Conservation (phyloP, 2,329 filamentous ascomycete genomes). For the Aspergillus unguis region DNA sequence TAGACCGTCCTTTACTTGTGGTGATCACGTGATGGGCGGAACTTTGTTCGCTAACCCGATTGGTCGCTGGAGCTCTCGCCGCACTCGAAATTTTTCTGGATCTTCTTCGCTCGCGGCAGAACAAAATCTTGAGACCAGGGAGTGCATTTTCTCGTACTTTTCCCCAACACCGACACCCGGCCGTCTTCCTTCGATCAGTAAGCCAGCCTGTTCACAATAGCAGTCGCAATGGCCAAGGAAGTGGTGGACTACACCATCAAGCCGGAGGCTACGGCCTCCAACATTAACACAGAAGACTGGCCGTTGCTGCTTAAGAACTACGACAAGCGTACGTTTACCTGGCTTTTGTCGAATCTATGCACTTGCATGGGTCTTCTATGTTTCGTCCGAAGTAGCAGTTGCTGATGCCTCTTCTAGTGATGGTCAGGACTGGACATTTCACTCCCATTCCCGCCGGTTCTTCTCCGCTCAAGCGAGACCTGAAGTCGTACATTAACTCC, state of each 20-base stretch:
- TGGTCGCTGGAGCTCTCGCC: slow-evolving; percentile 19
- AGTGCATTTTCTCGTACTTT: slow-evolving; percentile 22
- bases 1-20: neutral
- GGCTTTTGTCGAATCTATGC: slow-evolving; percentile 5
- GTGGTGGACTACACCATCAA: slow-evolving; percentile 84
- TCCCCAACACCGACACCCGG: slow-evolving; percentile 19
- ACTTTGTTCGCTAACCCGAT: slow-evolving; percentile 25
- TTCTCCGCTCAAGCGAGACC: slow-evolving; percentile 84
- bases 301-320: slow-evolving; percentile 95
- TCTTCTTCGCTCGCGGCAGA: slow-evolving; percentile 23
- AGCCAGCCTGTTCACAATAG: slow-evolving; percentile 30
- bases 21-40: slow-evolving; percentile 14
- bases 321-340: slow-evolving; percentile 68
- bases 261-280: slow-evolving; percentile 75
- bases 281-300: slow-evolving; percentile 83
- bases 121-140: slow-evolving; percentile 21
- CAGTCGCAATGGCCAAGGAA: slow-evolving; percentile 51
- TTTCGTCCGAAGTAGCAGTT: slow-evolving; percentile 10
- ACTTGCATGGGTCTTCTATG: slow-evolving; percentile 2
- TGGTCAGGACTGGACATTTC: slow-evolving; percentile 92
- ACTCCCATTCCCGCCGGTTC: slow-evolving; percentile 93
- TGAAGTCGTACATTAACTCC: slow-evolving; percentile 95
- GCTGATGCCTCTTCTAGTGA: slow-evolving; percentile 54
- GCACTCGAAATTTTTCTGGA: slow-evolving; percentile 30
- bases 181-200: slow-evolving; percentile 16